These are phyloP conservation scores for Bocquillonia castaneifolia DNA, from an alignment of 441 rosid species.

Conservation along the genomic window DNA sequence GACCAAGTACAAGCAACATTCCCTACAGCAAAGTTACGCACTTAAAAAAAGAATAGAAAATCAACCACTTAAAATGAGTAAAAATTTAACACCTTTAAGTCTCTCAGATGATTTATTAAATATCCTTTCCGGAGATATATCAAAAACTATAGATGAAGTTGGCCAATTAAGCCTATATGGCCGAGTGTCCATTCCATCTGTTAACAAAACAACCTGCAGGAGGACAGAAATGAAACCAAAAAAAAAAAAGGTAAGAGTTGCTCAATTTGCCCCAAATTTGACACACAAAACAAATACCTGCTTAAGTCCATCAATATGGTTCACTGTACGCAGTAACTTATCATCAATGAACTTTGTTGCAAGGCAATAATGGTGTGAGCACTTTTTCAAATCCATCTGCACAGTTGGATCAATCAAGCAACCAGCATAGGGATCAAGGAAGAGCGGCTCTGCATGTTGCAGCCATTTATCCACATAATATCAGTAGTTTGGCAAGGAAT, in stretches of 20 bases:
- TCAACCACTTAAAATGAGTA: constrained; percentile 12
- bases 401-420: constrained; percentile 56
- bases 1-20: too few species aligned
- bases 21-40: not conserved
- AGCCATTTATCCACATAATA: not conserved
- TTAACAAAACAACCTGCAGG: constrained; percentile 76
- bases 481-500: not conserved
- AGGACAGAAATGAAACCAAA: constrained; percentile 16
- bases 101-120: constrained; percentile 50
- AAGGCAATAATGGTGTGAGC: constrained; percentile 56
- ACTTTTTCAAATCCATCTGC: constrained; percentile 40
- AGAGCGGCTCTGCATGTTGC: constrained; percentile 62
- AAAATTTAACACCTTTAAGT: constrained; percentile 58
- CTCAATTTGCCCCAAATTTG: constrained; percentile 1
- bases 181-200: constrained; percentile 95
- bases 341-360: constrained; percentile 86
- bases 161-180: constrained; percentile 93
- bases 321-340: constrained; percentile 50
- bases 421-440: constrained; percentile 81
- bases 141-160: constrained; percentile 70
- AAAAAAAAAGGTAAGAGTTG: constrained; percentile 8
- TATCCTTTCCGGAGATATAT: constrained; percentile 62
- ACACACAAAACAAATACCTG: constrained; percentile 43
- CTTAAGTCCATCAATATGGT: constrained; percentile 65
- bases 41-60: constrained; percentile 9